These are phyloP conservation scores for Hygrocybe coccinea DNA, from an alignment of 768 basidiomycete genomes.

Conservation along the genomic window DNA sequence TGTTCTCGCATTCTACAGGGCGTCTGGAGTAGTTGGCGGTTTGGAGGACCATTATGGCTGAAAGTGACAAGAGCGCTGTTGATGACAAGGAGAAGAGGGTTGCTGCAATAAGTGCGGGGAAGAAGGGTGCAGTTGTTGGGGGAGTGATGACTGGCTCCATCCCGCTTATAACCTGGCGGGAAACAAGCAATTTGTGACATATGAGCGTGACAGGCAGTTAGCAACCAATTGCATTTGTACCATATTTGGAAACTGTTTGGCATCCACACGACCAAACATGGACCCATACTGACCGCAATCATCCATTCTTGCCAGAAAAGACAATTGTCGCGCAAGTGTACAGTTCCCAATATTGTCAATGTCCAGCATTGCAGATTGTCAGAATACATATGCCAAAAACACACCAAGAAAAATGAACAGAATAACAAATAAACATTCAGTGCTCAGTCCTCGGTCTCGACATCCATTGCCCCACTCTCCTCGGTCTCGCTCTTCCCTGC, in stretches of 20 bases:
- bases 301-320: too few species aligned
- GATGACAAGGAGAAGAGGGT: too few species aligned
- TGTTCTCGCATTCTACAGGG: constrained; percentile 24
- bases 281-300: too few species aligned
- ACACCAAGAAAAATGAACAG: neutral
- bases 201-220: too few species aligned
- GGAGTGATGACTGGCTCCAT: neutral
- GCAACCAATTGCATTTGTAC: neutral
- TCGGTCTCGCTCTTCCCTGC: neutral
- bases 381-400: too few species aligned
- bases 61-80: neutral
- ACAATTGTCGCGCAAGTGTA: too few species aligned
- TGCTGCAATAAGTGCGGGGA: too few species aligned
- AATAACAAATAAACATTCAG: neutral
- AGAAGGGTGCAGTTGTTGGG: too few species aligned
- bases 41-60: constrained; percentile 26
- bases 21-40: constrained; percentile 26
- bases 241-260: neutral
- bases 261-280: neutral
- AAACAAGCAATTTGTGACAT: neutral
- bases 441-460: neutral
- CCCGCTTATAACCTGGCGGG: neutral
- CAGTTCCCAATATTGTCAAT: too few species aligned
- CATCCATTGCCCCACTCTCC: neutral
- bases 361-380: too few species aligned